A percentile compares a stretch with the other conserved stretches of the same genome.
Conservation (phyloP, 306 rosid genomes). For the Cicer cuneatum region DNA sequence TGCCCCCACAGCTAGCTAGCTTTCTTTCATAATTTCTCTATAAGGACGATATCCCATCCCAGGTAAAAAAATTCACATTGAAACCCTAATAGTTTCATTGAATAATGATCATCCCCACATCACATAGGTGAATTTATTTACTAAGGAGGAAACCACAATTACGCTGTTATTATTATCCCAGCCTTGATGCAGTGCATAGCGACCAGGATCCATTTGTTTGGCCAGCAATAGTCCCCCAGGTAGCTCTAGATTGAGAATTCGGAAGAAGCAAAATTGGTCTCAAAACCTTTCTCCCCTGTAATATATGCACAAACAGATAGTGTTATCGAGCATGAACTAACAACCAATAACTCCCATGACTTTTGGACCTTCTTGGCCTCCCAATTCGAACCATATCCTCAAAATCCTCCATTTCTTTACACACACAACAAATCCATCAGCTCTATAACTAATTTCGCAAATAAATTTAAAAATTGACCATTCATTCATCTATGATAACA, state of each 20-base stretch:
- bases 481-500: constrained; percentile 9
- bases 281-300: constrained; percentile 77
- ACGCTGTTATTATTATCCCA: constrained; percentile 99
- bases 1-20: constrained; percentile 76
- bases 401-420: constrained; percentile 49
- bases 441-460: constrained; percentile 45
- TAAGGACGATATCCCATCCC: constrained; percentile 57
- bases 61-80: constrained; percentile 71
- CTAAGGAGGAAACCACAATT: constrained; percentile 99
- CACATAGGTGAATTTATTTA: constrained; percentile 90
- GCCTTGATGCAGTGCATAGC: constrained; percentile 96
- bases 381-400: constrained; percentile 55
- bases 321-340: constrained; percentile 82
- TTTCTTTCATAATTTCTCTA: constrained; percentile 80
- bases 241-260: constrained; percentile 55
- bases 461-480: constrained; percentile 21
- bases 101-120: constrained; percentile 75
- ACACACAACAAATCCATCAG: constrained; percentile 44
- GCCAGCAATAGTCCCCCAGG: constrained; percentile 58
- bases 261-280: constrained; percentile 63
- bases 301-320: constrained; percentile 82
- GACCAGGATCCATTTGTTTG: constrained; percentile 96
- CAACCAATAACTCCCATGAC: constrained; percentile 70
- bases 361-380: constrained; percentile 61
- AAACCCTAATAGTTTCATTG: constrained; percentile 87